Evolutionary conservation across 148 eudicot species (phyloP).

Genomic region (Cornus florida): DNA sequence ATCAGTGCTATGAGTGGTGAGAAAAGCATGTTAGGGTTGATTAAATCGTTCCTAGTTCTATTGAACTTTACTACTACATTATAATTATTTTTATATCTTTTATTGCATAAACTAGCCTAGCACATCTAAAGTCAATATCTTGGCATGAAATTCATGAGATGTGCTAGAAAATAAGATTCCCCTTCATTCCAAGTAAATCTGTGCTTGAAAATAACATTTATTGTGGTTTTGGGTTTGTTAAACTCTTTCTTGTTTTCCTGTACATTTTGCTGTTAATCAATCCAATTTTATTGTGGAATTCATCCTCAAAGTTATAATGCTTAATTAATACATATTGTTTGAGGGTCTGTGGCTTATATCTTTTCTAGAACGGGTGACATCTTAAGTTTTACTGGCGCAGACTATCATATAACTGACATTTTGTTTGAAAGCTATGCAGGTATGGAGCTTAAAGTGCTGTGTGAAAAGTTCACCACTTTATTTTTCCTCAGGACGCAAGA

Average conservation of each 20-base stretch:
- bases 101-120: too few relatives aligned
- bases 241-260: too few relatives aligned
- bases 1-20: background rate
- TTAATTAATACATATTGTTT: background rate
- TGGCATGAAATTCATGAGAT: background rate
- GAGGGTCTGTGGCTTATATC: too few relatives aligned
- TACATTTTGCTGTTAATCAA: too few relatives aligned
- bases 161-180: background rate
- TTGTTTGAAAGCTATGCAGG: slow-evolving; percentile 21
- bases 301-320: background rate
- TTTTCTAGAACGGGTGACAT: background rate
- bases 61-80: background rate
- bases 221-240: too few relatives aligned
- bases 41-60: background rate
- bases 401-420: slow-evolving; percentile 7
- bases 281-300: background rate
- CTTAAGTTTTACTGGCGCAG: background rate
- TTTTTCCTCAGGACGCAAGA: slow-evolving; percentile 9
- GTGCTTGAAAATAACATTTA: too few relatives aligned
- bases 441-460: slow-evolving; percentile 16
- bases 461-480: slow-evolving; percentile 7
- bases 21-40: background rate
- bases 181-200: too few relatives aligned
- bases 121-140: background rate
- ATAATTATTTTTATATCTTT: background rate